phyloP scores from a whole-genome alignment of 768 basidiomycete genomes.

The Termitomyces sp. region DNA sequence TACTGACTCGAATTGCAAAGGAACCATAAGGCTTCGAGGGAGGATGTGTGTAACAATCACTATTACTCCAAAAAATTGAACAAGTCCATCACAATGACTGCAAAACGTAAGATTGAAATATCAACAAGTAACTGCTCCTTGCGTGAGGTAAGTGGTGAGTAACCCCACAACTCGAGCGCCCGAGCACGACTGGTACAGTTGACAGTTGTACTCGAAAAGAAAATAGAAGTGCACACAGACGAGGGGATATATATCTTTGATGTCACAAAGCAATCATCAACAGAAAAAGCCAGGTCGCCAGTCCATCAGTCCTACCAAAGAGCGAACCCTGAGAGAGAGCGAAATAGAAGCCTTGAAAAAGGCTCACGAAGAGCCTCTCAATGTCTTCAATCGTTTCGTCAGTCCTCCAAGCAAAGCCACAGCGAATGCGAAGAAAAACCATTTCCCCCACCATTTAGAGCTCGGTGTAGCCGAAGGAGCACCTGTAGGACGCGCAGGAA shows the following conservation, averaged over 20 bases:
- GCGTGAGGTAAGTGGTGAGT: neutral
- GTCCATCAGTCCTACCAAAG: neutral
- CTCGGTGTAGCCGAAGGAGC: slow-evolving; percentile 24
- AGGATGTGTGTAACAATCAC: neutral
- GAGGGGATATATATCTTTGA: neutral
- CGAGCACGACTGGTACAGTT: neutral
- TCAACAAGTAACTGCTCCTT: neutral
- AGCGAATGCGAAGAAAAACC: slow-evolving; percentile 43
- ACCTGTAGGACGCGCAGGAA: slow-evolving; percentile 41
- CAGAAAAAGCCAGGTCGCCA: neutral
- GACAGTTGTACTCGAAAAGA: neutral
- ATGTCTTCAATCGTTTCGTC: slow-evolving; percentile 31
- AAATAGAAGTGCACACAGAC: neutral
- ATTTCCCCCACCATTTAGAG: slow-evolving; percentile 35
- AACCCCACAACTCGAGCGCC: no score
- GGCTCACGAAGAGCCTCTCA: slow-evolving; percentile 6
- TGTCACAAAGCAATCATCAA: neutral
- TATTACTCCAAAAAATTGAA: neutral
- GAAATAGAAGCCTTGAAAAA: neutral
- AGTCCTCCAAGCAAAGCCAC: slow-evolving; percentile 37
- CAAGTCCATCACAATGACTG: neutral
- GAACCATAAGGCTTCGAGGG: neutral
- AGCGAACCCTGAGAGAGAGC: neutral
- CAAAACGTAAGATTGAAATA: neutral
- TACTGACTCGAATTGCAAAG: neutral